Percentiles rank a stretch among this genome's conserved stretches.
Conservation (phyloP, 441 rosid species). For the Sinapis alba region DNA sequence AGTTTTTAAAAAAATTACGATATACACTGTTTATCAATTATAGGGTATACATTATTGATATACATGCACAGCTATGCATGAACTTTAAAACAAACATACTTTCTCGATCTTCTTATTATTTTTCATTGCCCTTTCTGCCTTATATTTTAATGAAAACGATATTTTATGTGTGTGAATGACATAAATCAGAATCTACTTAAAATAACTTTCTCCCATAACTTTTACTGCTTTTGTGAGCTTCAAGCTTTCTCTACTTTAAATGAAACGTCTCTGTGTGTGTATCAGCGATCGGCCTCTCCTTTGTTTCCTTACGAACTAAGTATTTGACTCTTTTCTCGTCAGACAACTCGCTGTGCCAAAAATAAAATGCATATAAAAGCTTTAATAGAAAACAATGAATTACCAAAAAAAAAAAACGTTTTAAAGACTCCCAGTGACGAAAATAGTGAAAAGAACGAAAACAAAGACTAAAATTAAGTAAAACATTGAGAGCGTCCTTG, state of each 20-base stretch:
- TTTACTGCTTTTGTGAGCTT: constrained; percentile 56
- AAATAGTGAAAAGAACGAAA: neutral
- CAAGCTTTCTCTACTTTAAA: constrained; percentile 48
- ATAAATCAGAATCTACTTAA: constrained; percentile 32
- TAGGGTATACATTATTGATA: constrained; percentile 7
- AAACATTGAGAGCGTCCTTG: neutral
- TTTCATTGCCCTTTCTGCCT: neutral
- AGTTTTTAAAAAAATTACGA: too few relatives aligned
- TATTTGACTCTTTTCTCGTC: constrained; percentile 27
- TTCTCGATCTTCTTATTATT: neutral
- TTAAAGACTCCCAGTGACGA: neutral
- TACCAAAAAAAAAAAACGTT: neutral
- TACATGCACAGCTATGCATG: constrained; percentile 2
- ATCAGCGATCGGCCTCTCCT: constrained; percentile 37
- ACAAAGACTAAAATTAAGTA: neutral
- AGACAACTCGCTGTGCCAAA: constrained; percentile 2
- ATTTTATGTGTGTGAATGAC: constrained; percentile 22
- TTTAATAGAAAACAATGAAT: neutral
- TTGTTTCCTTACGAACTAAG: constrained; percentile 68
- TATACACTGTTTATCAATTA: neutral
- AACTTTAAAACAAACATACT: neutral
- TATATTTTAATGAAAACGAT: constrained; percentile 19
- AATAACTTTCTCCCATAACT: constrained; percentile 10
- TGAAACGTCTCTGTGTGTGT: constrained; percentile 51
- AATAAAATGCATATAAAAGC: neutral